Conservation (phyloP, 2,329 filamentous ascomycete species). For the Beauveria pseudobassiana region DNA sequence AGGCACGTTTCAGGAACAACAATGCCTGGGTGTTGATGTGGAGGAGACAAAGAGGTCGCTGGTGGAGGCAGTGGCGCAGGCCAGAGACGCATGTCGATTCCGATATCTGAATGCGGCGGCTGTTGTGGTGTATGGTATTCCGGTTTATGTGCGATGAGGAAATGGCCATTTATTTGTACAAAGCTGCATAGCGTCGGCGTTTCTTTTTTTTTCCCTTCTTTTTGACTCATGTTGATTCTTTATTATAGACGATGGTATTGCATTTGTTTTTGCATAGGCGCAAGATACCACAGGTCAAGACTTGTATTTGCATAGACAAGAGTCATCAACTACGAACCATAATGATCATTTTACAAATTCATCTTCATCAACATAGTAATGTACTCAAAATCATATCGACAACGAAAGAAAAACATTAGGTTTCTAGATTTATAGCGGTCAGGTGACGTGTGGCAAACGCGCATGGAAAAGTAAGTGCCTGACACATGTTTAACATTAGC, state of each 20-base stretch:
- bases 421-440: too few relatives aligned
- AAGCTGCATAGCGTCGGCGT: constrained; percentile 9
- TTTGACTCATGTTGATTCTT: too few relatives aligned
- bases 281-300: constrained; percentile 1
- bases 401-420: too few relatives aligned
- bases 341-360: too few relatives aligned
- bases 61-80: constrained; percentile 72
- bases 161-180: not conserved
- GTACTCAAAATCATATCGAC: too few relatives aligned
- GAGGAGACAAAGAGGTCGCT: constrained; percentile 30
- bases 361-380: too few relatives aligned
- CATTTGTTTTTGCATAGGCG: not conserved
- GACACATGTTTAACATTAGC: too few relatives aligned
- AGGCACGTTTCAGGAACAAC: constrained; percentile 35
- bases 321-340: not conserved
- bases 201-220: not conserved
- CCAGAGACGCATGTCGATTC: constrained; percentile 74
- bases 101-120: constrained; percentile 89
- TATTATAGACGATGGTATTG: not conserved
- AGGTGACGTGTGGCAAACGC: too few relatives aligned
- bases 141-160: constrained; percentile 59
- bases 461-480: too few relatives aligned
- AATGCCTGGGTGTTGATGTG: constrained; percentile 20
- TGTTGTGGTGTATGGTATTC: constrained; percentile 90
- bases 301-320: not conserved